A percentile compares a stretch with the other conserved stretches of the same genome.
Conservation (phyloP, 2,329 filamentous ascomycete genomes). For the Sarocladium oryzae region DNA sequence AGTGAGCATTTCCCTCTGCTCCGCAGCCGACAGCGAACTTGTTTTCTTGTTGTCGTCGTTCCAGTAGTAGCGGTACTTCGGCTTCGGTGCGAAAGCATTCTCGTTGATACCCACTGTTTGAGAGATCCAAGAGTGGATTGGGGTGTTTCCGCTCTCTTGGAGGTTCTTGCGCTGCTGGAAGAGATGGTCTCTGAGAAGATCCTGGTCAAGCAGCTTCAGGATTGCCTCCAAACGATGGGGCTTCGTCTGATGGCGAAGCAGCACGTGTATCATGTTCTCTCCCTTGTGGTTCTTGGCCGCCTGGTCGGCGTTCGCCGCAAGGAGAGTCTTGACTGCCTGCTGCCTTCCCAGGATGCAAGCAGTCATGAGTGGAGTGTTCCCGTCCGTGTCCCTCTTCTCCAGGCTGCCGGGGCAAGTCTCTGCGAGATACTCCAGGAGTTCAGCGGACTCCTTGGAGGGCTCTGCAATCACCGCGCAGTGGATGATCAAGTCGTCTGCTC, state of each 20-base stretch:
- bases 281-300: constrained; percentile 52
- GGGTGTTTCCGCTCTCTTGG: constrained; percentile 49
- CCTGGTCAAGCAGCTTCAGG: constrained; percentile 50
- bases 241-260: background rate
- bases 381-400: constrained; percentile 51
- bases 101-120: constrained; percentile 17
- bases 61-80: constrained; percentile 14
- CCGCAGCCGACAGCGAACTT: constrained; percentile 9
- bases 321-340: constrained; percentile 52
- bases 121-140: constrained; percentile 55
- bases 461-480: constrained; percentile 56
- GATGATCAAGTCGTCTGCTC: constrained; percentile 53
- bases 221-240: constrained; percentile 35
- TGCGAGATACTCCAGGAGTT: constrained; percentile 60
- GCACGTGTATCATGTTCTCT: constrained; percentile 61
- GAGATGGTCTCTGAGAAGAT: constrained; percentile 46
- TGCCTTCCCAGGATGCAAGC: constrained; percentile 53
- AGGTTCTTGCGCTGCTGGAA: constrained; percentile 51
- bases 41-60: constrained; percentile 12
- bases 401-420: constrained; percentile 54
- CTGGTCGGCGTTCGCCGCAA: constrained; percentile 65
- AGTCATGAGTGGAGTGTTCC: constrained; percentile 61
- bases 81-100: constrained; percentile 1
- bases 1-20: constrained; percentile 32
- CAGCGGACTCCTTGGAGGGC: constrained; percentile 33